Evolutionary conservation across 768 basidiomycete species (phyloP), one percentile per base, ranked within the genome.

Genomic region (Hypholoma sublateritium): DNA sequence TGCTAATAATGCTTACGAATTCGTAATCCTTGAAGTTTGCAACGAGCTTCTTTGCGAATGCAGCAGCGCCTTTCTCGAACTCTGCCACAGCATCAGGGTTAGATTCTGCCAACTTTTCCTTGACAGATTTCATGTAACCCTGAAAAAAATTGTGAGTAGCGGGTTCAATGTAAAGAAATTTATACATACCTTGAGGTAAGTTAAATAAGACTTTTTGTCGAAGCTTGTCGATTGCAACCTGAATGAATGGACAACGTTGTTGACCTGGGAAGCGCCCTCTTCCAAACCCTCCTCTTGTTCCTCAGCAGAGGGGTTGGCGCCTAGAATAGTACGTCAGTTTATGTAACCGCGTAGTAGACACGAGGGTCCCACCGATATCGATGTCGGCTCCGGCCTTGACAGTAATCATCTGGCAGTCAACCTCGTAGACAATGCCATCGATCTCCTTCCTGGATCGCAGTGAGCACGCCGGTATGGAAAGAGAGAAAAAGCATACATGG

Each of bases 101-200:
- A 2, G 55, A 69, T 65, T 81, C 69, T 39, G 68, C 39, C 44
- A 98, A 80, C 48, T 89, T 67, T 2, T 65, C 68, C 78, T 97
- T 95, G 72, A 98, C 76, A 12, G 81, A 74, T 76, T 98, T 98
- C 95, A 98, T 96, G 80, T 99, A 99, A 13, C 76, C 85, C 91
- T 95, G 58, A 19, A 58, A 46, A 53, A 25, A 36, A 14, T 50
- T 9, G 28, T 9, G 22, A 43, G 36, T 5, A 19, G 44, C 14
- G 44, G 19, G 6, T 21, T 2, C 4, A 41, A 14, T 17, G 19
- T 53, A 2, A 19, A 9, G 45, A 28, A 39, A 9, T 28, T 14
- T 28, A 34, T 6, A 63, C 69, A 35, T 42, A 86, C 93, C 82
- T 96, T 98, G 70, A 98, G 84, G 70, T 94, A 86, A 9, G 79